Base-by-base conservation (phyloP, 495 filamentous ascomycete genomes). In the Astrocystis sublimbata region DNA sequence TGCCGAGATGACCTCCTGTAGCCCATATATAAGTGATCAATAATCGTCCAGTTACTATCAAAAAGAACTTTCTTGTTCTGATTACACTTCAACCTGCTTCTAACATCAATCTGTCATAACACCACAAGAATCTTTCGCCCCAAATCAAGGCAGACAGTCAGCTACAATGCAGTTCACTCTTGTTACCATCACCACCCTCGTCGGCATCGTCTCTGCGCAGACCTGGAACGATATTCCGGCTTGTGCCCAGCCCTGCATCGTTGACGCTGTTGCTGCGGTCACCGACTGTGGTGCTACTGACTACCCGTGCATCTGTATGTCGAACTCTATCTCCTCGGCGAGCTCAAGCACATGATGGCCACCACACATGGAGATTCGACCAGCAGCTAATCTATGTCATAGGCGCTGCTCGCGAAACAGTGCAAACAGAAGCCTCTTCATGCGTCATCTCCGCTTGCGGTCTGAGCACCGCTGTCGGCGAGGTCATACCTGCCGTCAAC, bases 211-310 rank as follows among this genome's bases (percentile, higher is more conserved):
- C 36, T 56, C 52, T 7, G 52, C 52, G 6, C 52, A 56, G 36
- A 41, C 52, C 17, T 56, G 52, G 52, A 19, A 56, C 35, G 52
- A 56, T 12, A 56, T 56, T 24, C 52, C 52, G 12, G 52, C 52
- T n/a, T 56, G 52, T n/a, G 52, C 52, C 8, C 52, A 56, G 19
- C 52, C 52, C 36, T 56, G 52, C 24, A 56, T 56, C 17, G 13
- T 42, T 7, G n/a, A 30, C 13, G 52, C 52, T 7, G 52, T 56
- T 17, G 36, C 52, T 3, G n/a, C 6, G 6, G 52, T 42, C 13
- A 56, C 52, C 2, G 2, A 42, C 17, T 56, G 52, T 42, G 36
- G 52, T 23, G 8, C 35, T 13, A 56, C 52, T 2, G 52, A 56
- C 24, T 56, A 56, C 19, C 6, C 9, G 30, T 56, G 52, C 24